Base-by-base conservation (phyloP, 208 protist genomes). In the Leishmania arabica region DNA sequence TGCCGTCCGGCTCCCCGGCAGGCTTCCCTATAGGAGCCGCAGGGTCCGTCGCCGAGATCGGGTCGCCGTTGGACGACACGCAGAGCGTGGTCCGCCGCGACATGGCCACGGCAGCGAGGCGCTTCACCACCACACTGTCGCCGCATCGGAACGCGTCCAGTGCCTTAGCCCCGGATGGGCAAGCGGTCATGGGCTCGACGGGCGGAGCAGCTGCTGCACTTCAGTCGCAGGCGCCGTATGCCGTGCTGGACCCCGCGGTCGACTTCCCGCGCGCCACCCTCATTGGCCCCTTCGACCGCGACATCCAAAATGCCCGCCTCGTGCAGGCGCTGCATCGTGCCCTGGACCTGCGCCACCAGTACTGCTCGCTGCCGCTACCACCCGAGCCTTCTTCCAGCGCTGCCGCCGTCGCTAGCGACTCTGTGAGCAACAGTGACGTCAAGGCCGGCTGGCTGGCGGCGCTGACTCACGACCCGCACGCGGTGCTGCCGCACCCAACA, bases 241-340 rank as follows among this genome's bases (percentile, higher is more conserved):
- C 91, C 27, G 90, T 95, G n/a, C 37, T 84, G 17, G 94, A 97
- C 81, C 84, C 92, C 37, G 86, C 84, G n/a, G 75, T 91, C 0
- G 79, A 89, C 51, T 97, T 93, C 73, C 90, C 95, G 7, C 91
- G 95, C 11, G 84, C 94, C 19, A 51, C 86, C 1, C 83, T 97
- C 45, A 51, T 91, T 2, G 92, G 93, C 0, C 89, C 91, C 2
- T 93, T 89, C 53, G 92, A 97, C 45, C 86, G 92, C 21, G 92
- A 96, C 76, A 86, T 90, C 64, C 88, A 93, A 65, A 69, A 94
- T 78, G 89, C 90, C 51, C 75, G 74, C 40, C 87, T 90, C 54
- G 91, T 89, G n/a, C 92, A 93, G 75, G 77, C 84, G 37, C 86
- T 97, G 60, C 92, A 93, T 73, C 91, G 88, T 15, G 95, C 93